phyloP scores from a whole-genome alignment of 2,329 filamentous ascomycete genomes.

The Aquanectria penicillioides region DNA sequence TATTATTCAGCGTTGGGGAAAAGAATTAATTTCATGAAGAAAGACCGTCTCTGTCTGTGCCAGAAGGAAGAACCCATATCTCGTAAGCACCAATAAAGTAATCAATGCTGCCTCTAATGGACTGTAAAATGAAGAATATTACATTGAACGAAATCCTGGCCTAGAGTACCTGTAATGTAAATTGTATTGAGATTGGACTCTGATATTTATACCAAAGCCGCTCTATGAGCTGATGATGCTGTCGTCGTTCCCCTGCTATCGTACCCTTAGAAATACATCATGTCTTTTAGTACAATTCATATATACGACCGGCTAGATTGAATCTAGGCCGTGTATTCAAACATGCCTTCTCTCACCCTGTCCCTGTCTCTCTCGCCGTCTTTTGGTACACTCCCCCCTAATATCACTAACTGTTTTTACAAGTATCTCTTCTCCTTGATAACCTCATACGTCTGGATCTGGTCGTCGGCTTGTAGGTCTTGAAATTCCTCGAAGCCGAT shows the following conservation, averaged over 20 bases:
- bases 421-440: constrained; percentile 73
- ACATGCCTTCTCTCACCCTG: neutral
- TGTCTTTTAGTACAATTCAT: constrained; percentile 17
- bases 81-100: too few relatives aligned
- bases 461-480: constrained; percentile 82
- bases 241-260: neutral
- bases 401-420: constrained; percentile 47
- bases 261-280: constrained; percentile 18
- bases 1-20: neutral
- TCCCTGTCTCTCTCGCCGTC: neutral
- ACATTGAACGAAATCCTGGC: neutral
- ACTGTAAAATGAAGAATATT: neutral
- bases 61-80: too few relatives aligned
- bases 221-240: neutral
- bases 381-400: constrained; percentile 31
- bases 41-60: neutral
- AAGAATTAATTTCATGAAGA: neutral
- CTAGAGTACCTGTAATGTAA: constrained; percentile 10
- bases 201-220: neutral
- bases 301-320: constrained; percentile 9
- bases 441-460: constrained; percentile 89
- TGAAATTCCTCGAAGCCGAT: constrained; percentile 85
- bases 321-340: neutral
- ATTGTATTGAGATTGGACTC: constrained; percentile 24
- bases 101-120: too few relatives aligned